These are phyloP conservation scores for Pisolithus thermaeus DNA, from an alignment of 1,284 basidiomycete genomes.

Conservation along the genomic window DNA sequence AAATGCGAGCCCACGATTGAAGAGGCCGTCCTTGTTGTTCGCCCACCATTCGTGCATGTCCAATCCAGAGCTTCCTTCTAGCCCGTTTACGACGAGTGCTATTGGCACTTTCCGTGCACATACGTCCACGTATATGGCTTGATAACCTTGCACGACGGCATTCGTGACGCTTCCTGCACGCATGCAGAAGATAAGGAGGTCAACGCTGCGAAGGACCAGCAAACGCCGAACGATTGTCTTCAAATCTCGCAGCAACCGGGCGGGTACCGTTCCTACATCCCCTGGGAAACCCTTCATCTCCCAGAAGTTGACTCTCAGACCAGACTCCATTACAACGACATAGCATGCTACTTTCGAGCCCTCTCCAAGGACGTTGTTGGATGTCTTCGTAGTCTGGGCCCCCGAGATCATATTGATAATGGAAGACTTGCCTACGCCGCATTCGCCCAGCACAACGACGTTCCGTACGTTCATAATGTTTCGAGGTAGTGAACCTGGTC, in stretches of 20 bases:
- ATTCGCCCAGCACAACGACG: conserved; percentile 3
- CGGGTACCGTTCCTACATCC: not conserved
- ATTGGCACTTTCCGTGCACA: not conserved
- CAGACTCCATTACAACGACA: not conserved
- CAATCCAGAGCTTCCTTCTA: not conserved
- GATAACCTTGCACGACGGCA: not conserved
- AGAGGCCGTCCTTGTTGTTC: not conserved
- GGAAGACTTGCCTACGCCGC: conserved; percentile 6
- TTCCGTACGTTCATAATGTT: not conserved
- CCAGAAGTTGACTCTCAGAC: conserved; percentile 2
- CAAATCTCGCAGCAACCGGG: conserved; percentile 1
- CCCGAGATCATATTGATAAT: conserved; percentile 4
- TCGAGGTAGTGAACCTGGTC: not conserved
- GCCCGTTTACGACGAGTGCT: not conserved
- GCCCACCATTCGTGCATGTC: not conserved
- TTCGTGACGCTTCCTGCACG: conserved; percentile 1
- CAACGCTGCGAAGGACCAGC: not conserved
- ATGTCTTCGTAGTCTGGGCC: not conserved
- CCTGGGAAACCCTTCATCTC: conserved; percentile 2
- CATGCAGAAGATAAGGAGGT: not conserved
- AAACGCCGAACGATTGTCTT: not conserved
- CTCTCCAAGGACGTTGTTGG: conserved; percentile 1
- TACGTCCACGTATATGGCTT: not conserved
- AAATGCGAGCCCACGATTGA: not conserved
- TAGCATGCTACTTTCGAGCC: conserved; percentile 1